Evolutionary conservation across 1,284 basidiomycete species (phyloP), one percentile per base, ranked within the genome.

Genomic region (Trichosporon ovoides): DNA sequence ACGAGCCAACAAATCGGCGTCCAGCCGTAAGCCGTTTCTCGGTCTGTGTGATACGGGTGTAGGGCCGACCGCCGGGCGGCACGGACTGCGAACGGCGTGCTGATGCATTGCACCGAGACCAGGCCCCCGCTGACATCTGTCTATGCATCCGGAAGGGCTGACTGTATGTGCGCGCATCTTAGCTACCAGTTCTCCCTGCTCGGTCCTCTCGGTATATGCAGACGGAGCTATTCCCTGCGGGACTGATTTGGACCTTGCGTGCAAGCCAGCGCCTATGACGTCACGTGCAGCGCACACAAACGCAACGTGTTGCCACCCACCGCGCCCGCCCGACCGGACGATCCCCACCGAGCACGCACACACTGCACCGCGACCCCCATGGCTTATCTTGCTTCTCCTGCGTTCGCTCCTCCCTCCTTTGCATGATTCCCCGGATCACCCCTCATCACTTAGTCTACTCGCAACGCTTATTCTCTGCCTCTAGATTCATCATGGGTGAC

Each of bases 281-380:
- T 48, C 43, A 48, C 43, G 43, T 48, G 43, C 43, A 10, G 13
- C 7, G 18, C 43, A 48, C 43, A 16, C 43, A 46, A 20, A 48
- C 43, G 43, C 43, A 48, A 48, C 43, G 24, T 31, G 43, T 48
- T 37, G 35, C 35, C 16, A n/a, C 22, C 43, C 43, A 48, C 43
- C 22, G 43, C 22, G 16, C 22, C 40, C 19, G 7, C 38, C 22
- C 43, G 28, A 16, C 28, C 43, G 22, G 22, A 22, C 43, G n/a
- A 22, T 31, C 7, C 22, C 14, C 18, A 24, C 22, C 40, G 14
- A 7, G 40, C 10, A 4, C 22, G 20, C 40, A n/a, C n/a, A n/a
- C 24, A 20, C 20, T 20, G 12, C 22, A 22, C 18, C 7, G n/a
- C n/a, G 14, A 16, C 2, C 16, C 14, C 16, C 24, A 31, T 28